Evolutionary conservation across 23 red algal genomes (phyloP).

Genomic region (Gracilaria domingensis): DNA sequence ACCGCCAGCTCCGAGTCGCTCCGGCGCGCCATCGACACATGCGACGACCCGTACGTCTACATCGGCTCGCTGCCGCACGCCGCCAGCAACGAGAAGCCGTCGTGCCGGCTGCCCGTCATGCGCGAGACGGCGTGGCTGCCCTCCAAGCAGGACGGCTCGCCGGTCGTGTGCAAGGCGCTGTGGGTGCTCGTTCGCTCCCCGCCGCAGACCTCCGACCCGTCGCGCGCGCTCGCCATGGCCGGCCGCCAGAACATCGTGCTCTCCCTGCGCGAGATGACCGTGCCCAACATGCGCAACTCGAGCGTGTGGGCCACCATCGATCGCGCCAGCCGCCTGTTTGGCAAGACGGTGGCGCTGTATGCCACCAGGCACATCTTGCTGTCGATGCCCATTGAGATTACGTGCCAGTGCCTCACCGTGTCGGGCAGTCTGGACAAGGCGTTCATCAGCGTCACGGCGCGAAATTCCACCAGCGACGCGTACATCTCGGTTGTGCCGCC

Average conservation of each 20-base stretch:
- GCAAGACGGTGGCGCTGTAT: slow-evolving; percentile 43
- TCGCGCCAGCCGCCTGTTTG: slow-evolving; percentile 48
- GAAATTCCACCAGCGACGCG: slow-evolving; percentile 56
- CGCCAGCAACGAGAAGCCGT: slow-evolving; percentile 23
- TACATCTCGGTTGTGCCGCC: slow-evolving; percentile 44
- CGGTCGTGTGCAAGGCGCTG: slow-evolving; percentile 44
- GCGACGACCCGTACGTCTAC: slow-evolving; percentile 42
- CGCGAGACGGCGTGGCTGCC: slow-evolving; percentile 53
- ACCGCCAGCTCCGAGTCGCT: slow-evolving; percentile 21
- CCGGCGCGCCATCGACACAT: not conserved
- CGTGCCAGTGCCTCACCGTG: slow-evolving; percentile 21
- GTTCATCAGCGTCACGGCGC: slow-evolving; percentile 28
- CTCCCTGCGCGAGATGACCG: slow-evolving; percentile 29
- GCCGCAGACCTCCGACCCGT: not conserved
- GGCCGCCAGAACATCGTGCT: slow-evolving; percentile 50
- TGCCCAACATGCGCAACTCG: slow-evolving; percentile 46
- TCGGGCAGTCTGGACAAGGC: not conserved
- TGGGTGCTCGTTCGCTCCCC: slow-evolving; percentile 71
- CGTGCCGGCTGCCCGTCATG: slow-evolving; percentile 47
- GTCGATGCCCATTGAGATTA: slow-evolving; percentile 46
- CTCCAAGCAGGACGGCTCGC: slow-evolving; percentile 6
- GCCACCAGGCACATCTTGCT: slow-evolving; percentile 29
- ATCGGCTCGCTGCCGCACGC: slow-evolving; percentile 22
- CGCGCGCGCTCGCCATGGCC: slow-evolving; percentile 19
- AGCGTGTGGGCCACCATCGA: slow-evolving; percentile 75